Evolutionary conservation across 371 early-diverging fungal genomes (phyloP).

Genomic region (Synchytrium microbalum): DNA sequence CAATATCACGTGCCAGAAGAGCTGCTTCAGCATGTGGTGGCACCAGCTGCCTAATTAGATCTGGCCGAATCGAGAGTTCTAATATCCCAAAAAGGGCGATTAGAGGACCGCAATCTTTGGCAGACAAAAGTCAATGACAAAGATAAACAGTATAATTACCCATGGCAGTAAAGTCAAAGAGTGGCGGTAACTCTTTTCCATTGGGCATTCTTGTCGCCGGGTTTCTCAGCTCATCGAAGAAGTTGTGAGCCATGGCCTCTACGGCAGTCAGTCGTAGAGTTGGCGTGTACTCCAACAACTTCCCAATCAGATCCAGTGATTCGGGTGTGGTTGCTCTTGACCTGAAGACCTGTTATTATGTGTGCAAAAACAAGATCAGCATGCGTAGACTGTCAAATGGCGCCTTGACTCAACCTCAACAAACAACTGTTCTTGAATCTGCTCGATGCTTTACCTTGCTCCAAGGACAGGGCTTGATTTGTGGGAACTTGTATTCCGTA

Average conservation of each 20-base stretch:
- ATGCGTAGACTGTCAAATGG: too few relatives aligned
- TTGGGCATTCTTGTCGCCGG: slow-evolving; percentile 72
- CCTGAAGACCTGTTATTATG: slow-evolving; percentile 60
- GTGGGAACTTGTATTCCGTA: slow-evolving; percentile 96
- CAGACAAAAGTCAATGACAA: slow-evolving; percentile 1
- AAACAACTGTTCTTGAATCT: background rate
- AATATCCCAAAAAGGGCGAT: background rate
- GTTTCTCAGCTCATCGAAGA: slow-evolving; percentile 92
- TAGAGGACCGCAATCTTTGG: slow-evolving; percentile 5
- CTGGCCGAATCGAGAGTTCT: slow-evolving; percentile 75
- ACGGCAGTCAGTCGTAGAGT: slow-evolving; percentile 79
- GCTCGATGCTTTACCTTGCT: slow-evolving; percentile 44
- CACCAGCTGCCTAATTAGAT: slow-evolving; percentile 56
- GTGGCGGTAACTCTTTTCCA: slow-evolving; percentile 72
- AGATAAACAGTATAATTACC: slow-evolving; percentile 43
- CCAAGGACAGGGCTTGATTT: slow-evolving; percentile 91
- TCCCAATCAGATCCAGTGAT: slow-evolving; percentile 80
- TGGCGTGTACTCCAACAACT: slow-evolving; percentile 93
- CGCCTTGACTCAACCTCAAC: too few relatives aligned
- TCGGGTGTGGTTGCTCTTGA: slow-evolving; percentile 61
- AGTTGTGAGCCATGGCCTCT: slow-evolving; percentile 90
- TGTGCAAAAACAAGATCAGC: slow-evolving; percentile 13
- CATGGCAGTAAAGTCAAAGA: slow-evolving; percentile 83
- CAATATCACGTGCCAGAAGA: slow-evolving; percentile 52
- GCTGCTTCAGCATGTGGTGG: slow-evolving; percentile 59